phyloP scores from a whole-genome alignment of 805 yeast species.

The Candida orba region DNA sequence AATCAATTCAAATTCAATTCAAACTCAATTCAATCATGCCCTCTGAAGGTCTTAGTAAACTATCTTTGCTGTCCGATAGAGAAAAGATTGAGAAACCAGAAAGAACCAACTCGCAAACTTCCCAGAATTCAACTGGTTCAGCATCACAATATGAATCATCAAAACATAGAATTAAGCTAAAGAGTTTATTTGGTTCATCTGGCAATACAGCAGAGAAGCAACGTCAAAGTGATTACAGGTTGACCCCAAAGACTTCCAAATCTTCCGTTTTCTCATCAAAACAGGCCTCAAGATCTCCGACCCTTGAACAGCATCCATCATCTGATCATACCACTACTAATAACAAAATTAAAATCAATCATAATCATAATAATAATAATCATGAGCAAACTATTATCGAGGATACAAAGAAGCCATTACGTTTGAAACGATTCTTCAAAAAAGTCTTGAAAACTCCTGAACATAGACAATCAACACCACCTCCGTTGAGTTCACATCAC shows the following conservation, averaged over 20 bases:
- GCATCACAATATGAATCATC: conserved; percentile 4
- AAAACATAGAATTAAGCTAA: conserved; percentile 7
- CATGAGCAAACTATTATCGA: conserved; percentile 1
- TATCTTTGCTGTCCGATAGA: conserved; percentile 2
- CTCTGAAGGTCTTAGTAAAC: conserved; percentile 4
- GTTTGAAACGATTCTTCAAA: conserved; percentile 45
- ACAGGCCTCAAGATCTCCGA: conserved; percentile 18
- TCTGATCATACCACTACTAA: conserved; percentile 1
- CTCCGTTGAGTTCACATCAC: neutral
- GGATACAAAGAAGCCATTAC: conserved; percentile 16
- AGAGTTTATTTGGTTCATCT: conserved; percentile 4
- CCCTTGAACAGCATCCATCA: conserved; percentile 10
- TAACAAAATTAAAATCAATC: conserved; percentile 1
- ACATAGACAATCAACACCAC: conserved; percentile 2
- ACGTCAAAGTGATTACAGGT: conserved; percentile 1
- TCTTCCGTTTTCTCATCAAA: conserved; percentile 19
- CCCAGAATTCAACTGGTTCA: conserved; percentile 5
- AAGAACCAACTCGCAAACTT: conserved; percentile 4
- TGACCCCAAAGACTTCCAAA: conserved; percentile 23
- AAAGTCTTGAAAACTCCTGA: conserved; percentile 27
- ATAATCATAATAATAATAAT: conserved; percentile 1
- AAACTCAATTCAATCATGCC: neutral
- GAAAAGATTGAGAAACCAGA: neutral
- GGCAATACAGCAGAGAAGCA: conserved; percentile 1
- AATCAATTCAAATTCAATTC: neutral